phyloP scores from a whole-genome alignment of 2,329 filamentous ascomycete species.

The Neoascochyta sp. region DNA sequence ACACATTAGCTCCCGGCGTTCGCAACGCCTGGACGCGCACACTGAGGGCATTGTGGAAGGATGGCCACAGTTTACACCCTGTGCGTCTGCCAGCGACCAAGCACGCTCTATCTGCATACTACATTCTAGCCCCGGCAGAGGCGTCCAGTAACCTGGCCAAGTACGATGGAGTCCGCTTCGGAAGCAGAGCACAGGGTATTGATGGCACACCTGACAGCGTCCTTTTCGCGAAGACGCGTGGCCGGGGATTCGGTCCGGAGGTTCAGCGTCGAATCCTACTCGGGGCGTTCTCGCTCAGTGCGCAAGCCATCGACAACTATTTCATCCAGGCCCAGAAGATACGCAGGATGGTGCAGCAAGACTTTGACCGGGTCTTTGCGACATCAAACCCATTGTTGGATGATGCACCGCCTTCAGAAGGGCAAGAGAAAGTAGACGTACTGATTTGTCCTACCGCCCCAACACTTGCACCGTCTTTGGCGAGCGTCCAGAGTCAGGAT shows the following conservation, averaged over 20 bases:
- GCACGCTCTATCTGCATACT: constrained; percentile 87
- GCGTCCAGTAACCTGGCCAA: constrained; percentile 94
- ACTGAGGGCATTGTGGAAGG: constrained; percentile 56
- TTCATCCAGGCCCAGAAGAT: constrained; percentile 92
- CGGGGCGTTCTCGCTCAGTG: constrained; percentile 85
- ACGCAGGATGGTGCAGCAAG: constrained; percentile 74
- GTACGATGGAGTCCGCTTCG: constrained; percentile 95
- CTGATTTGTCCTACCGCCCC: constrained; percentile 85
- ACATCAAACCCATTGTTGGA: constrained; percentile 63
- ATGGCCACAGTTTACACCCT: constrained; percentile 69
- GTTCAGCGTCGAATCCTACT: constrained; percentile 83
- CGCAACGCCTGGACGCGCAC: constrained; percentile 65
- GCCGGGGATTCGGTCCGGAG: constrained; percentile 73
- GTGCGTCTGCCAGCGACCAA: constrained; percentile 80
- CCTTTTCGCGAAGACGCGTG: constrained; percentile 69
- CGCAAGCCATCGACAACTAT: constrained; percentile 90
- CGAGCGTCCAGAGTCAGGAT: constrained; percentile 53
- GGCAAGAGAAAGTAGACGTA: constrained; percentile 70
- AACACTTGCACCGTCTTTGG: constrained; percentile 64
- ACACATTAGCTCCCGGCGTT: constrained; percentile 69
- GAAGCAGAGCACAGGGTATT: constrained; percentile 54
- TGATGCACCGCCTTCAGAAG: constrained; percentile 43
- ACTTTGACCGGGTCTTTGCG: constrained; percentile 79
- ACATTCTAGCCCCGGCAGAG: constrained; percentile 90
- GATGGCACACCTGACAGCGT: constrained; percentile 53